Evolutionary conservation across 1,284 basidiomycete genomes (phyloP).

Genomic region (Schizopora paradoxa): DNA sequence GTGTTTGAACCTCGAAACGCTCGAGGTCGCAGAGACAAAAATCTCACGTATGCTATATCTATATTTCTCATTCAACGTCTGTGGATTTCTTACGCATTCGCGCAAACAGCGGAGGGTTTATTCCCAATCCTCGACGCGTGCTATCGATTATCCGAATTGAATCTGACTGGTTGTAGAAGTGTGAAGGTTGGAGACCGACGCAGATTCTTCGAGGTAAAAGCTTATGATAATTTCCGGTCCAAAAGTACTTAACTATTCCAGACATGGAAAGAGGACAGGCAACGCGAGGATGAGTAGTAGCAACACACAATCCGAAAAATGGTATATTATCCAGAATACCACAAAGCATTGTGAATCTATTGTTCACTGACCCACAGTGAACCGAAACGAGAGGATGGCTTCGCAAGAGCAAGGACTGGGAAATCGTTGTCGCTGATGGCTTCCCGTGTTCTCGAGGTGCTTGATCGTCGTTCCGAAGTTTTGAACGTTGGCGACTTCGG

Average conservation of each 20-base stretch:
- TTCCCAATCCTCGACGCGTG: conserved; percentile 57
- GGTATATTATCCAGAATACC: neutral
- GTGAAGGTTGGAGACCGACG: conserved; percentile 52
- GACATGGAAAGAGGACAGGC: conserved; percentile 13
- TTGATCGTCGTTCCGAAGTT: conserved; percentile 8
- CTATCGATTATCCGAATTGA: conserved; percentile 42
- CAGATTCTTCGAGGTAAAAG: conserved; percentile 59
- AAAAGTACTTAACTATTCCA: neutral
- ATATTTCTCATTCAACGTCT: neutral
- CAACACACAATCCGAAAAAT: neutral
- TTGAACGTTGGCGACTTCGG: conserved; percentile 3
- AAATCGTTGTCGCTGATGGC: conserved; percentile 29
- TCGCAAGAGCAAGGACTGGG: conserved; percentile 36
- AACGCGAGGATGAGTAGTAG: neutral
- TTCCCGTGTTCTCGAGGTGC: conserved; percentile 17
- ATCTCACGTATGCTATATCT: conserved; percentile 43
- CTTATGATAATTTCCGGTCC: neutral
- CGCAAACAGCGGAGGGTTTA: conserved; percentile 45
- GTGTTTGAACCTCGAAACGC: conserved; percentile 41
- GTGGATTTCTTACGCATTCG: neutral
- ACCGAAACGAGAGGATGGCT: conserved; percentile 41
- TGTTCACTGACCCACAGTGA: conserved; percentile 34
- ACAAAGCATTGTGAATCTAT: no score
- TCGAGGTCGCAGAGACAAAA: conserved; percentile 54
- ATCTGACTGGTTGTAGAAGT: conserved; percentile 63